phyloP scores from a whole-genome alignment of 78 protist genomes.

The Creolimax fragrantissima region DNA sequence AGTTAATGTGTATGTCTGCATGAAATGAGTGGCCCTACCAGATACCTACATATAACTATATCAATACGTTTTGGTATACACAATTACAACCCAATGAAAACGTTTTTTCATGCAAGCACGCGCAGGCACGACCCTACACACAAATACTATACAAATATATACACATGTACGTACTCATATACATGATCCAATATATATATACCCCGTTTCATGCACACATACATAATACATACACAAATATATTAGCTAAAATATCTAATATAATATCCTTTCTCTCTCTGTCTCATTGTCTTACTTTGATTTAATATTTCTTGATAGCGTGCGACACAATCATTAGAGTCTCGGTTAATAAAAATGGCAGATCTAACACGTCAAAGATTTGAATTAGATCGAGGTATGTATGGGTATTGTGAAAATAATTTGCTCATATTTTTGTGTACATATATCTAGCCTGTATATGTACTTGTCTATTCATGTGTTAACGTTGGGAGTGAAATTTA shows the following conservation, averaged over 20 bases:
- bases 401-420: too few relatives aligned
- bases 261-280: not conserved
- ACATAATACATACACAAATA: not conserved
- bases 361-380: not conserved
- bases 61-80: not conserved
- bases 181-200: not conserved
- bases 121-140: too few relatives aligned
- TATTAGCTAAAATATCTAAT: not conserved
- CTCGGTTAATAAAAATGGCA: not conserved
- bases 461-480: too few relatives aligned
- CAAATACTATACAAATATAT: not conserved
- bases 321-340: not conserved
- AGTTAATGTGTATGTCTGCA: too few relatives aligned
- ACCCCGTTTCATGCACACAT: not conserved
- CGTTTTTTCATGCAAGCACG: too few relatives aligned
- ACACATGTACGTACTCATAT: not conserved
- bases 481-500: too few relatives aligned
- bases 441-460: not conserved
- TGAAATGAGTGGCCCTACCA: too few relatives aligned
- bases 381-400: not conserved
- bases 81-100: too few relatives aligned
- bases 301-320: not conserved
- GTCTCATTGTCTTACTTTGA: not conserved
- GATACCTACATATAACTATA: not conserved
- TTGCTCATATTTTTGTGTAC: not conserved